A percentile compares a stretch with the other conserved stretches of the same genome.
phyloP scores from a whole-genome alignment of 257 asterid genomes.

The Parsonsia alboflavescens region DNA sequence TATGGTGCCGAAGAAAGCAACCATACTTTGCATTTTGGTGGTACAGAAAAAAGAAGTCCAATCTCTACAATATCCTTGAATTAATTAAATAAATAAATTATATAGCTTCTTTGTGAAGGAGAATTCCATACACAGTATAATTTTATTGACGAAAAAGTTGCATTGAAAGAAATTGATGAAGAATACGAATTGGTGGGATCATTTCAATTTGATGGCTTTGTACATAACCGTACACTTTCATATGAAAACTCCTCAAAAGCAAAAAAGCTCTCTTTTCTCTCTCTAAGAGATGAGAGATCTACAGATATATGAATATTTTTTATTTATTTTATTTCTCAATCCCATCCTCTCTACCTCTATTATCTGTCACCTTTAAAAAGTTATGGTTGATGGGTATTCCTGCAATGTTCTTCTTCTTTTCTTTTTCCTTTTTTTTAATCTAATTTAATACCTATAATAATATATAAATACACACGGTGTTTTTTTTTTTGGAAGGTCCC shows the following conservation, averaged over 20 bases:
- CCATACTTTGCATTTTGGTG: background rate
- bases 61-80: background rate
- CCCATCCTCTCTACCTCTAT: background rate
- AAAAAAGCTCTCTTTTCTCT: background rate
- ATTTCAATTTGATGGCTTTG: slow-evolving; percentile 5
- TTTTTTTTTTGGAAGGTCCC: too few species aligned
- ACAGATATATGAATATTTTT: too few species aligned
- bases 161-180: background rate
- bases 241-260: background rate
- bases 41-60: background rate
- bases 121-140: too few species aligned
- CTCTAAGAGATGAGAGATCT: background rate
- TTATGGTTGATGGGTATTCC: background rate
- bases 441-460: too few species aligned
- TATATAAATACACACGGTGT: too few species aligned
- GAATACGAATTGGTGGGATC: slow-evolving; percentile 13
- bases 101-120: background rate
- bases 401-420: background rate
- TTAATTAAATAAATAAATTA: too few species aligned
- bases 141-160: background rate
- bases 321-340: too few species aligned
- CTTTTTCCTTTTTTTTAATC: background rate
- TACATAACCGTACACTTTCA: slow-evolving; percentile 7
- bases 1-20: background rate
- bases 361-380: slow-evolving; percentile 12